Base-by-base conservation (phyloP, 2,329 filamentous ascomycete genomes). In the Arthrinium phaeospermum region DNA sequence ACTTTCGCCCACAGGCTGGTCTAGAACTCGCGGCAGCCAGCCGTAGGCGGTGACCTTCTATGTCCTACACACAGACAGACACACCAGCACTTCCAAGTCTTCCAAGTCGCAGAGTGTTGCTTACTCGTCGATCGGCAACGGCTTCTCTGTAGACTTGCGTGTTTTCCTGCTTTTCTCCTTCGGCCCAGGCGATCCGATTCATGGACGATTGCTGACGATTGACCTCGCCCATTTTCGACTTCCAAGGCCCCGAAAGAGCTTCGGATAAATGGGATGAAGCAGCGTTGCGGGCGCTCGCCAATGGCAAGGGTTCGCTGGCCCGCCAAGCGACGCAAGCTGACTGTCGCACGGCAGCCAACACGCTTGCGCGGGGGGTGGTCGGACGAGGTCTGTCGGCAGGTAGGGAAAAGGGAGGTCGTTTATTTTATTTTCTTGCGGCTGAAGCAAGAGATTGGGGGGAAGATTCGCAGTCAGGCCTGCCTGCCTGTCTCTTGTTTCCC, bases 371-470 rank as follows among this genome's bases (percentile, higher is more conserved):
- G 57, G 57, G 57, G 30, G 57, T 64, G 57, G 34, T 64, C 8
- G 57, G 57, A 64, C 57, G 34, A n/a, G 34, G 2, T 7, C 27
- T 30, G 27, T 30, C 30, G 57, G 51, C 30, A 27, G n/a, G 51
- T 19, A 13, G 27, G 27, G 10, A 30, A 30, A 30, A 27, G 27
- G n/a, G 51, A 30, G 49, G 16, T 61, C 30, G 53, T 61, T 37
- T 37, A 64, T 64, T 41, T 64, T 70, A 19, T 70, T 51, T n/a
- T 22, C 13, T 24, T 69, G 67, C 67, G 67, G 67, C 67, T 69
- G 67, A 69, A 27, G 13, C 27, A n/a, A 37, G 10, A 34, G 67
- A 47, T 46, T 46, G 14, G 67, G 27, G 22, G 7, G 19, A 68
- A 6, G 27, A 14, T 37, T 24, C 30, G 37, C 22, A 24, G 14